phyloP scores from a whole-genome alignment of 202 grass and related monocot species.

The Brachypodium distachyon region DNA sequence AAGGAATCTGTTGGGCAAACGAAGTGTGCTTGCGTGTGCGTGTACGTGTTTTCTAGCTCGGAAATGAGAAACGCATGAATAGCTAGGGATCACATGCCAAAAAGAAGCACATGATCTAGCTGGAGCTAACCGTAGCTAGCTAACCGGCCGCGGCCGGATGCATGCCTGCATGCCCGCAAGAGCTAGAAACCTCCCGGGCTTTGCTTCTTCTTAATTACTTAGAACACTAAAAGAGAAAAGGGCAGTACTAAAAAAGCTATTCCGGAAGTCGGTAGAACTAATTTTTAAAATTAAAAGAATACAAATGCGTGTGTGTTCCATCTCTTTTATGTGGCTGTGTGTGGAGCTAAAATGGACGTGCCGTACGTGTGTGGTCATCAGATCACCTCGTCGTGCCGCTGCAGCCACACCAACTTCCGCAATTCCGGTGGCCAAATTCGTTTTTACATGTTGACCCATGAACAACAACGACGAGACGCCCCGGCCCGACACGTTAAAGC shows the following conservation, averaged over 20 bases:
- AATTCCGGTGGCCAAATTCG: not conserved
- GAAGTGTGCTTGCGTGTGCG: not conserved
- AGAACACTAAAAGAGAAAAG: too few species aligned
- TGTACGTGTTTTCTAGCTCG: not conserved
- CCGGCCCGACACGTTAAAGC: not conserved
- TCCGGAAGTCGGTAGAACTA: too few species aligned
- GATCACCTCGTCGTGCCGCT: not conserved
- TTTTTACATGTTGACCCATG: constrained; percentile 3
- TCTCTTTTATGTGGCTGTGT: not conserved
- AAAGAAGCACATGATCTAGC: not conserved
- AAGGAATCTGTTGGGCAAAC: not conserved
- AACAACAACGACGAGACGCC: not conserved
- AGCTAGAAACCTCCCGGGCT: too few species aligned
- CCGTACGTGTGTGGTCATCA: not conserved
- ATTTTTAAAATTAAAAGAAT: too few species aligned
- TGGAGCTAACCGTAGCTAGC: too few species aligned
- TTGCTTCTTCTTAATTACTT: too few species aligned
- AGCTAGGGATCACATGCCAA: not conserved
- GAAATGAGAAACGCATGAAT: not conserved
- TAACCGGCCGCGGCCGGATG: too few species aligned
- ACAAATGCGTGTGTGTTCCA: too few species aligned
- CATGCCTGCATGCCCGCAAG: too few species aligned
- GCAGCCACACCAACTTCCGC: not conserved
- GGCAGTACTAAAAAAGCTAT: too few species aligned
- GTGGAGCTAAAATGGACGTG: too few species aligned